Base-by-base conservation (phyloP, 306 rosid species). In the Lathyrus aphaca region DNA sequence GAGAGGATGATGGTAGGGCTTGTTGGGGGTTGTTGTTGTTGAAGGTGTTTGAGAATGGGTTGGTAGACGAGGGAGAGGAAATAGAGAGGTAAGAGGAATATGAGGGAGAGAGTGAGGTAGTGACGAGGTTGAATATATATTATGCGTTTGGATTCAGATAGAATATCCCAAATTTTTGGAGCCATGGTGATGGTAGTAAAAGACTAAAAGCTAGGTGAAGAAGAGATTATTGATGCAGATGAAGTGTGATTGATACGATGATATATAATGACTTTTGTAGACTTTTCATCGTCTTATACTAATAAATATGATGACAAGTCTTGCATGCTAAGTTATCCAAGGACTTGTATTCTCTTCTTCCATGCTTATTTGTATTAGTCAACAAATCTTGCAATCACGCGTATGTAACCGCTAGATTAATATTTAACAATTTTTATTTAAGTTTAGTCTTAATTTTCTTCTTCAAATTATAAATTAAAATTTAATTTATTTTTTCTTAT, bases 61-160 rank as follows among this genome's bases (percentile, higher is more conserved):
- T 5, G 85, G 86, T 2, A 77, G 74, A 85, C 63, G 67, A 70
- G 19, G 80, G 66, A 13, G 30, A 79, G 65, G 78, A 80, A 83
- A 9, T 83, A 82, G 64, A 82, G 72, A 6, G 96, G 93, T 37
- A 87, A 83, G 63, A 89, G 86, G 85, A 87, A 87, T 77, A 83
- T 75, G 62, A 85, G 72, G 21, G 74, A 68, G 75, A 89, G 91
- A 39, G 78, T 86, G 7, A 73, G 68, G 73, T 85, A 83, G 74
- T 87, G 93, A 71, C 84, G 81, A 53, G 77, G 55, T 82, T 85
- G 83, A 16, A 89, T 64, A 74, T 76, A 66, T 73, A 83, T 43
- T 43, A 89, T 82, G 57, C 84, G 75, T 32, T 69, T 85, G 1
- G 85, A 61, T 82, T 80, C 82, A 3, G 67, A 67, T 46, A 82